Evolutionary conservation across 192 early-diverging fungal species (phyloP).

Genomic region (Dispira simplex): DNA sequence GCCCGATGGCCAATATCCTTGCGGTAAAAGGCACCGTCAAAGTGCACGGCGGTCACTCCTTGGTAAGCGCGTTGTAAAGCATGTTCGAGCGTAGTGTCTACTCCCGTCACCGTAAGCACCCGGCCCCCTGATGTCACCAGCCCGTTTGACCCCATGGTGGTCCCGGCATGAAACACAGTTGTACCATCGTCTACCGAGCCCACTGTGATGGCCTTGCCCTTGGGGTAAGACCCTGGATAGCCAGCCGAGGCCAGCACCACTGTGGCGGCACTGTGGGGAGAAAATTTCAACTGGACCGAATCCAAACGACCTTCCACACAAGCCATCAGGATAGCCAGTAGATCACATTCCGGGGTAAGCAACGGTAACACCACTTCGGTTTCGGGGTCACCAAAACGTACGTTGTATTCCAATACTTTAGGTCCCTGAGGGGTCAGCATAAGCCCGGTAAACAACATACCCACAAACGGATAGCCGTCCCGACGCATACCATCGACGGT

Average conservation of each 20-base stretch:
- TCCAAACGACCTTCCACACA: constrained; percentile 83
- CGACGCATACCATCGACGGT: constrained; percentile 93
- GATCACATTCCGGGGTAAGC: constrained; percentile 63
- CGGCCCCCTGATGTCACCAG: constrained; percentile 86
- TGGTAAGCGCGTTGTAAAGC: constrained; percentile 73
- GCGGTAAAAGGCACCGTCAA: constrained; percentile 78
- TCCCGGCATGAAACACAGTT: constrained; percentile 90
- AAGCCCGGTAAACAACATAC: constrained; percentile 89
- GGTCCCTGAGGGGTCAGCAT: constrained; percentile 87
- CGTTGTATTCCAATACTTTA: constrained; percentile 97
- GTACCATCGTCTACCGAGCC: constrained; percentile 25
- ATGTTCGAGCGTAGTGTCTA: constrained; percentile 46
- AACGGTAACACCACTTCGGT: constrained; percentile 91
- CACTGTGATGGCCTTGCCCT: constrained; percentile 62
- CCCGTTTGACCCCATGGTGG: constrained; percentile 30
- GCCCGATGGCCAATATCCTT: constrained; percentile 85
- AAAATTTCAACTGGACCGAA: constrained; percentile 59
- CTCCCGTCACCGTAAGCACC: constrained; percentile 84
- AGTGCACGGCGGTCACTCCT: constrained; percentile 45
- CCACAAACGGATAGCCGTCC: constrained; percentile 93
- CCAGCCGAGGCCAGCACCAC: constrained; percentile 87
- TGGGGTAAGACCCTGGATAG: constrained; percentile 80
- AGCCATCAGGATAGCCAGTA: constrained; percentile 78
- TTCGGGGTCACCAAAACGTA: constrained; percentile 97
- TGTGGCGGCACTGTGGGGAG: constrained; percentile 66